phyloP scores from a whole-genome alignment of 352 stramenopile species.

The Pythium phragmiticola region DNA sequence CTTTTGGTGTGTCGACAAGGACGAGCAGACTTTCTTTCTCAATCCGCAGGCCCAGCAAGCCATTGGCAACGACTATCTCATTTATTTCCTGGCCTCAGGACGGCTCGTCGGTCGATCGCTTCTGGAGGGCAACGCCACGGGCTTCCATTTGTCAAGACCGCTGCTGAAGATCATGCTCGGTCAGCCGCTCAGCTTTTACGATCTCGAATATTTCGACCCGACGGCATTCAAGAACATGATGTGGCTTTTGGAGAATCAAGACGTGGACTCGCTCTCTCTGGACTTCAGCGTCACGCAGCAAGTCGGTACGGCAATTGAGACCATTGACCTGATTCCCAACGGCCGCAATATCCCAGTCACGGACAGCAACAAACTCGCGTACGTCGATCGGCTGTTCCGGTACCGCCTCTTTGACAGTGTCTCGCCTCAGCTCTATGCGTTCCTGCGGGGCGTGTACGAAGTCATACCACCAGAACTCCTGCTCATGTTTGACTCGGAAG shows the following conservation, averaged over 20 bases:
- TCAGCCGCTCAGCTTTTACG: conserved; percentile 86
- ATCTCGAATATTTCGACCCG: conserved; percentile 68
- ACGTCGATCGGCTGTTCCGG: conserved; percentile 79
- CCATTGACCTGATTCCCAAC: conserved; percentile 75
- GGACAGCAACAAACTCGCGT: conserved; percentile 88
- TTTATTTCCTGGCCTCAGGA: conserved; percentile 23
- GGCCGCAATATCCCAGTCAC: conserved; percentile 79
- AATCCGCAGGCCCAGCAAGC: conserved; percentile 28
- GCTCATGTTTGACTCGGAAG: conserved; percentile 91
- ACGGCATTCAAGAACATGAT: conserved; percentile 27
- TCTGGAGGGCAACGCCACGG: conserved; percentile 80
- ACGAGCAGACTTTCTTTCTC: conserved; percentile 30
- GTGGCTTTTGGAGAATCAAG: conserved; percentile 18
- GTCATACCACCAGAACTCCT: conserved; percentile 86
- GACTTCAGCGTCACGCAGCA: conserved; percentile 56
- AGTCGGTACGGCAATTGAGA: conserved; percentile 4
- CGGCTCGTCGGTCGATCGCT: conserved; percentile 26
- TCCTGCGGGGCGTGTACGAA: conserved; percentile 89
- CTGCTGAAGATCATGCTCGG: conserved; percentile 93
- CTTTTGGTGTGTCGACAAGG: conserved; percentile 26
- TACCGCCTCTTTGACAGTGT: conserved; percentile 81
- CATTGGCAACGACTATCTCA: conserved; percentile 29
- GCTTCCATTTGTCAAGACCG: conserved; percentile 84
- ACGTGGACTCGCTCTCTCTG: conserved; percentile 28
- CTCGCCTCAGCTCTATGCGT: conserved; percentile 85